Base-by-base conservation (phyloP, 2,329 filamentous ascomycete genomes). In the Microascus cirrosus region DNA sequence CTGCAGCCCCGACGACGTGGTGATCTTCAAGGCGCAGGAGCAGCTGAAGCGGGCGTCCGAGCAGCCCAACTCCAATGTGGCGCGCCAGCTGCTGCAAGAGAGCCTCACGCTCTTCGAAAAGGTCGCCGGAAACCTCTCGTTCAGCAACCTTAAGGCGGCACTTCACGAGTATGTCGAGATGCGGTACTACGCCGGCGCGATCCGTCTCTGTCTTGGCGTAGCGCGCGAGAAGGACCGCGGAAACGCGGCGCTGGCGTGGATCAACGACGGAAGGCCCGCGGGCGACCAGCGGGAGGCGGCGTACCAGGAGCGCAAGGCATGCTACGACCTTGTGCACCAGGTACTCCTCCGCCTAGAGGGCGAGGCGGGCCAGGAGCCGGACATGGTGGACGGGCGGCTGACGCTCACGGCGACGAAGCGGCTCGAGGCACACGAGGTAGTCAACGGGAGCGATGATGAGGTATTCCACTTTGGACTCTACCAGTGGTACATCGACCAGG, bases 1-100 rank as follows among this genome's bases (percentile, higher is more conserved):
- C 79, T 99, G 94, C 71, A 96, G 92, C 66, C 86, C 93, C 0
- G 93, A 99, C 62, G 94, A 99, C 73, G 94, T 97, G 1, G 85
- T 97, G 62, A 93, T 96, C 64, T 99, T 99, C 84, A 97, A 96
- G 72, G 94, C 94, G 0, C 93, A 97, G 69, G 94, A 99, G 71
- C 89, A 93, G 65, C 76, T 97, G 57, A 95, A 96, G 76, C 83
- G 90, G 63, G 93, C 93, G 1, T 85, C 86, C 2, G 92, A 96
- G 69, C 83, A 89, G 54, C 83, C 85, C 11, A 90, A 91, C 66
- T 84, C 84, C 3, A 93, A 92, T 63, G 78, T 84, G 56, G 89
- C 88, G 6, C 84, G 92, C 36, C 85, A 85, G 52, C 75, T 96
- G 39, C 79, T 99, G 24, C 92, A 92, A 64, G 93, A 97, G 69